Percentiles rank a stretch among this genome's conserved stretches.
phyloP scores from a whole-genome alignment of 257 asterid species.

The Fraxinus excelsior region DNA sequence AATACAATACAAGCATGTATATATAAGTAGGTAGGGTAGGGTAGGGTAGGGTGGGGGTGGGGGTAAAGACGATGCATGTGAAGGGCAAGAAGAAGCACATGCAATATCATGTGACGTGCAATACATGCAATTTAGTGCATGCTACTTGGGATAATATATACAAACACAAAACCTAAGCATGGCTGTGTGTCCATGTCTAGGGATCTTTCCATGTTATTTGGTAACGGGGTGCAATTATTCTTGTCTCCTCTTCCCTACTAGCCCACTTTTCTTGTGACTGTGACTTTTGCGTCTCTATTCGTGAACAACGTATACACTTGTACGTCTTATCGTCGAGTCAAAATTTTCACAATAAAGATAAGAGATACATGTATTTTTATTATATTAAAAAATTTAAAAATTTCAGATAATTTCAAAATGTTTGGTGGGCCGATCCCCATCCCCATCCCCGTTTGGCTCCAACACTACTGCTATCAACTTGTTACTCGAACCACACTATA shows the following conservation, averaged over 20 bases:
- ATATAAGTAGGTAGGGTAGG: not conserved
- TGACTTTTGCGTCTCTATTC: not conserved
- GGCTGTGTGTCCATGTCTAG: constrained; percentile 66
- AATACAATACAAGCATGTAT: constrained; percentile 3
- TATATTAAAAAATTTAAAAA: constrained; percentile 14
- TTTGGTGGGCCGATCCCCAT: too few relatives aligned
- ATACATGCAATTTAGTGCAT: constrained; percentile 24
- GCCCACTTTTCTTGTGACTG: constrained; percentile 14
- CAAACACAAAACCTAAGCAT: constrained; percentile 21
- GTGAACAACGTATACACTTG: too few relatives aligned
- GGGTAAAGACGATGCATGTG: constrained; percentile 59
- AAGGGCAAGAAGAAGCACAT: constrained; percentile 64
- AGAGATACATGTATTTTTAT: too few relatives aligned
- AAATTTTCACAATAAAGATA: too few relatives aligned
- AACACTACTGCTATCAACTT: not conserved
- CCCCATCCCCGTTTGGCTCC: too few relatives aligned
- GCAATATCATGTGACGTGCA: constrained; percentile 18
- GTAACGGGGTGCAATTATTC: constrained; percentile 53
- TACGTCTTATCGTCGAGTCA: too few relatives aligned
- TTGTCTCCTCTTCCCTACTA: constrained; percentile 33
- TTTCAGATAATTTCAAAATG: too few relatives aligned
- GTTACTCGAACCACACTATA: too few relatives aligned
- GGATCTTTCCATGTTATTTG: constrained; percentile 96
- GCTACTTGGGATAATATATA: constrained; percentile 41
- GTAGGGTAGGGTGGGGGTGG: not conserved